Base-by-base conservation (phyloP, 2,329 filamentous ascomycete species). In the Aspergillus tanneri region DNA sequence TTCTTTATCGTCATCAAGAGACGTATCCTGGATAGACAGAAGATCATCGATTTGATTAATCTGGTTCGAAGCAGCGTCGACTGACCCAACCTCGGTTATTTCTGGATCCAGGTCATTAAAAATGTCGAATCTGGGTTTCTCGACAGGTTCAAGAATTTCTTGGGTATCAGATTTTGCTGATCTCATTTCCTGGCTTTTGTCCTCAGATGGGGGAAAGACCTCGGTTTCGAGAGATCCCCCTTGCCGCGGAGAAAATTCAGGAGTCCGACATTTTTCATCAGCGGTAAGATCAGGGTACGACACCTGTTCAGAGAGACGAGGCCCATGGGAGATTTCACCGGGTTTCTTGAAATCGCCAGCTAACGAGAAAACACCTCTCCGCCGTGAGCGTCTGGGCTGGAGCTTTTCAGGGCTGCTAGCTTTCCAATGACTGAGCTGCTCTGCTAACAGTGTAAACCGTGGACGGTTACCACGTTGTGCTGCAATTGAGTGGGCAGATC, bases 371-470 rank as follows among this genome's bases (percentile, higher is more conserved):
- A 70, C 58, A 27, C 48, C 66, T 50, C 55, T 65, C 36, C 41
- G 62, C 54, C 56, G 67, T 25, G 54, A 58, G 46, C 55, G 57
- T 18, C 35, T 58, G 44, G 52, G 59, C 62, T 58, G 53, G 58
- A 46, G 45, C 40, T 66, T 64, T 53, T 79, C 60, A 2, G 83
- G 82, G 54, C 81, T 86, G 19, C 74, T 74, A 1, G 84, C 75
- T 54, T 78, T 77, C 86, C 86, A 89, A 19, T 77, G 75, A 49
- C 73, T 77, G 4, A 88, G 70, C 58, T 85, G 79, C 28, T 78
- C 72, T 3, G 81, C 81, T 28, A 89, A 70, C 19, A 84, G 82
- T 1, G 83, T 86, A 53, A 87, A 85, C 2, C 83, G 82, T 43
- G 81, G 62, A 14, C 71, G 69, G 23, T 46, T 54, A 32, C 52